Conservation (phyloP, 768 basidiomycete species). For the Lentinus brumalis region DNA sequence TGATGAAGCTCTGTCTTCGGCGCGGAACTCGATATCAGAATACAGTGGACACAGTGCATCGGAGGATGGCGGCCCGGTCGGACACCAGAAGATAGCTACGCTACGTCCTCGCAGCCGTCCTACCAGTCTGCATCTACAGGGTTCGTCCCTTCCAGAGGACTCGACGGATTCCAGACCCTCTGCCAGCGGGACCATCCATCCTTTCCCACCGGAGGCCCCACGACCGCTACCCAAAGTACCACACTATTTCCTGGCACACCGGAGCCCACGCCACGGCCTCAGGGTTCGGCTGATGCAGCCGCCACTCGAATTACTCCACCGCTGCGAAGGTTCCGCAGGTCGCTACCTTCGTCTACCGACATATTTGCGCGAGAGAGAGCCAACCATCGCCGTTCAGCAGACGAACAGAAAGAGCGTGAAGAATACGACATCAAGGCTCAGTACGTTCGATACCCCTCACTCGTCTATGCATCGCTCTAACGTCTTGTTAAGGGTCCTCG, state of each 20-base stretch:
- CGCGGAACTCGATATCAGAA: slow-evolving; percentile 49
- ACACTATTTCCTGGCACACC: slow-evolving; percentile 4
- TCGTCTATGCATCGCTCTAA: not conserved
- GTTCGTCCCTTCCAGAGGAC: not conserved
- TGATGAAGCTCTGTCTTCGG: slow-evolving; percentile 51
- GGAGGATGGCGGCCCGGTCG: slow-evolving; percentile 20
- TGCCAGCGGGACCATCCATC: not conserved
- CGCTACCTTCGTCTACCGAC: slow-evolving; percentile 35
- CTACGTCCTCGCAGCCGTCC: slow-evolving; percentile 13
- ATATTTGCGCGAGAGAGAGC: slow-evolving; percentile 32
- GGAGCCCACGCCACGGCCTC: not conserved
- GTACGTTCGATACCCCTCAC: slow-evolving; percentile 37
- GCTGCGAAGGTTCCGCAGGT: slow-evolving; percentile 29
- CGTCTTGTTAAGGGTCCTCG: slow-evolving; percentile 50
- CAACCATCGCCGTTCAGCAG: slow-evolving; percentile 41
- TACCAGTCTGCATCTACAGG: slow-evolving; percentile 16
- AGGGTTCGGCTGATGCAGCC: not conserved
- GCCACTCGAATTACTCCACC: not conserved
- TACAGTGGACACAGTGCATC: slow-evolving; percentile 30
- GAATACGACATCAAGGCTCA: slow-evolving; percentile 63
- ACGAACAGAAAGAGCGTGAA: slow-evolving; percentile 48
- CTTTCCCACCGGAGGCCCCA: not conserved
- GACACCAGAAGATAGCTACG: slow-evolving; percentile 20
- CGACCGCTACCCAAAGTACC: slow-evolving; percentile 14
- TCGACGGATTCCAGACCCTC: not conserved